These are phyloP conservation scores for Gymnopilus junonius DNA, from an alignment of 768 basidiomycete genomes.

Conservation along the genomic window DNA sequence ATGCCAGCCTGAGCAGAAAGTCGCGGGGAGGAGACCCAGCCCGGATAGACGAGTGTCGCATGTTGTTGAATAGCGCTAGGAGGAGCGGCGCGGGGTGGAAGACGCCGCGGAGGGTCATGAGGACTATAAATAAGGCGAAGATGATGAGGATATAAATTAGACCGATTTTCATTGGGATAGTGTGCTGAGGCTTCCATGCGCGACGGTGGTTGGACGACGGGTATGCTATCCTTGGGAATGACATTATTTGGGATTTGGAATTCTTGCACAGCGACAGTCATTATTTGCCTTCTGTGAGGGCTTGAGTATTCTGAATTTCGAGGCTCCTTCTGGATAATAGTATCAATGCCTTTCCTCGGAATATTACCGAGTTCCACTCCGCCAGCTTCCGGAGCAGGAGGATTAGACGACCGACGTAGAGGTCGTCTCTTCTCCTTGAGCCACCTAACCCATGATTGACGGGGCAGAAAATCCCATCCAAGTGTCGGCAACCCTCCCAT, in stretches of 20 bases:
- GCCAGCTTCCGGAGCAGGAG: slow-evolving; percentile 10
- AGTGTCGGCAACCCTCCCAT: slow-evolving; percentile 42
- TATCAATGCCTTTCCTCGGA: slow-evolving; percentile 19
- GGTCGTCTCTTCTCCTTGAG: neutral
- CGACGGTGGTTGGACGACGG: slow-evolving; percentile 8
- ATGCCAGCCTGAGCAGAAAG: slow-evolving; percentile 57
- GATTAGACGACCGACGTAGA: neutral
- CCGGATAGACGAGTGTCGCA: slow-evolving; percentile 51
- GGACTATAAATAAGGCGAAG: slow-evolving; percentile 28
- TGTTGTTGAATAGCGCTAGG: slow-evolving; percentile 47
- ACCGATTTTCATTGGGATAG: slow-evolving; percentile 30
- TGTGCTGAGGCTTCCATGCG: slow-evolving; percentile 21
- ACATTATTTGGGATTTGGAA: too few species aligned
- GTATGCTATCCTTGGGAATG: neutral
- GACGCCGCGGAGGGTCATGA: slow-evolving; percentile 33
- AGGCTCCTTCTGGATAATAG: slow-evolving; percentile 7
- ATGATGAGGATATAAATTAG: slow-evolving; percentile 29
- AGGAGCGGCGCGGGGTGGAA: slow-evolving; percentile 31
- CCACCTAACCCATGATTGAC: slow-evolving; percentile 4
- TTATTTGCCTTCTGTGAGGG: slow-evolving; percentile 9
- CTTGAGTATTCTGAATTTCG: neutral
- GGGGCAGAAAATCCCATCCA: slow-evolving; percentile 41
- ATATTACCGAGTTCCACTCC: slow-evolving; percentile 5
- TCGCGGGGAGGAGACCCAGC: slow-evolving; percentile 57
- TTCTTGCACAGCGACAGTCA: neutral